Base-by-base conservation (phyloP, 176 grass and related monocot genomes). In the Cymbopogon citratus region DNA sequence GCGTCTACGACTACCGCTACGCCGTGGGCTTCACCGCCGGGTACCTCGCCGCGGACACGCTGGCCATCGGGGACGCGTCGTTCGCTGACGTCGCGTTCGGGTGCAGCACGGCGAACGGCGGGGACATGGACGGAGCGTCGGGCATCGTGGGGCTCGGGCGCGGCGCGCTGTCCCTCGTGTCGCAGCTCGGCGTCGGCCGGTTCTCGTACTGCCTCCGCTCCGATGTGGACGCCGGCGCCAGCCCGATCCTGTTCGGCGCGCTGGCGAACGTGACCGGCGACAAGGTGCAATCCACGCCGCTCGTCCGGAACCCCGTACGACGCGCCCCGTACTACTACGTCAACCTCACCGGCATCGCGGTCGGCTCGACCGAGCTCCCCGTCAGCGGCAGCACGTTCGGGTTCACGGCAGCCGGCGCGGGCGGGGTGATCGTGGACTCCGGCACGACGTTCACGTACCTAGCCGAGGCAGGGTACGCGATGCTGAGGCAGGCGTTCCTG, bases 131-230 rank as follows among this genome's bases (percentile, higher is more conserved):
- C 13, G 44, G 44, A 12, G 13, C 44, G 13, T 46, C 44, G 44
- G 44, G 44, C 44, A 46, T 46, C 44, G 13, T 15, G 3, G 44
- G 44, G 3, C 44, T 46, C 44, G 44, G 44, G 44, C 12, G 44
- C 44, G 3, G 44, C 44, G 44, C 44, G 3, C 44, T 46, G 44
- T 46, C 12, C 0, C 44, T 46, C 44, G 12, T 46, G 44, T 46
- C 12, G 44, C 44, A 15, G 44, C 12, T 94, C 28, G 77, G 78
- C 56, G 5, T 83, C 44, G 52, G 29, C n/a, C 79, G 90, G 44
- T 46, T 91, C 82, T 91, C 88, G 1, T 91, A 94, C 63, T 94
- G 91, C 39, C 81, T 94, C 79, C 87, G 80, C 44, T 85, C 84
- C 2, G 74, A 81, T 2, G 51, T 63, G 0, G 70, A 81, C 63